Conservation (phyloP, 2,329 filamentous ascomycete species). For the Endoconidiophora laricicola region DNA sequence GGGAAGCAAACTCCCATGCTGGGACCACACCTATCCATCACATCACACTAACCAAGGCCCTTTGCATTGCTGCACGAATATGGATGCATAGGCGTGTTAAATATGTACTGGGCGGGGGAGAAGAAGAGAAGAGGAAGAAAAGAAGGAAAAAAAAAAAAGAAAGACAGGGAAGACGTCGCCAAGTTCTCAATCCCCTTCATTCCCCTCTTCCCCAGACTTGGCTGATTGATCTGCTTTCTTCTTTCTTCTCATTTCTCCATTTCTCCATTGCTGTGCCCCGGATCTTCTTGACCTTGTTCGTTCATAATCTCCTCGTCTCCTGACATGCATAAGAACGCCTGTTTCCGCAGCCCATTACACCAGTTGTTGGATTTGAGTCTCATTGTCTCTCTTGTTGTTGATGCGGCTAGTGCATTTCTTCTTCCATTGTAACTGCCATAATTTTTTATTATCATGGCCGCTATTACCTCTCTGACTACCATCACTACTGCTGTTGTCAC, state of each 20-base stretch:
- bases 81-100: too few relatives aligned
- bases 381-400: neutral
- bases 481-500: neutral
- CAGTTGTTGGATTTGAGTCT: neutral
- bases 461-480: neutral
- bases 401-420: neutral
- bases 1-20: too few relatives aligned
- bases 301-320: conserved; percentile 6
- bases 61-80: too few relatives aligned
- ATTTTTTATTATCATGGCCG: too few relatives aligned
- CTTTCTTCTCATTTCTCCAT: conserved; percentile 3
- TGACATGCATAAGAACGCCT: conserved; percentile 12
- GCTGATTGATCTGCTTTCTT: conserved; percentile 14
- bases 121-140: too few relatives aligned
- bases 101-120: too few relatives aligned
- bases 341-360: neutral
- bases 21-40: too few relatives aligned
- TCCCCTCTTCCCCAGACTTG: conserved; percentile 2
- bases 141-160: too few relatives aligned
- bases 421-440: neutral
- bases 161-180: too few relatives aligned
- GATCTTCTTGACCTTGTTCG: conserved; percentile 2
- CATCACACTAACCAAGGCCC: too few relatives aligned
- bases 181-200: neutral
- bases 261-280: conserved; percentile 3